A percentile compares a stretch with the other conserved stretches of the same genome.
Evolutionary conservation across 2,329 filamentous ascomycete genomes (phyloP).

Genomic region (Tolypocladium sp.): DNA sequence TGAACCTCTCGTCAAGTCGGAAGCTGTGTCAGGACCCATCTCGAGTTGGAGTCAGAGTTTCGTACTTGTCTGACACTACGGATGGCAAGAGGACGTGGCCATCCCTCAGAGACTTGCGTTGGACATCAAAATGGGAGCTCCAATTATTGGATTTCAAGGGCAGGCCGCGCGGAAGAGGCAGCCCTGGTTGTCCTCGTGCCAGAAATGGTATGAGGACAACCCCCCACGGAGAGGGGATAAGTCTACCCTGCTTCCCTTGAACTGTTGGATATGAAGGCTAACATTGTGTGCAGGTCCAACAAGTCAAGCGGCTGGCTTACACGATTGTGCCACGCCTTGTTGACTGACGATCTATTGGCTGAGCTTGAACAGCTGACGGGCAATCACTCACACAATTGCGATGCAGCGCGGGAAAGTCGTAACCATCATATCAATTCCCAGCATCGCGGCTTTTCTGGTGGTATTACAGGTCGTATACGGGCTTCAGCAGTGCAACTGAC

Average conservation of each 20-base stretch:
- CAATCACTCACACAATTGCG: not conserved
- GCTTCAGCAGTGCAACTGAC: not conserved
- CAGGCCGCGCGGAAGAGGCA: conserved; percentile 26
- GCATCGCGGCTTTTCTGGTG: too few relatives aligned
- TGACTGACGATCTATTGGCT: too few relatives aligned
- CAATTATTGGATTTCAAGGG: conserved; percentile 19
- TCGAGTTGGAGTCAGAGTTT: conserved; percentile 89
- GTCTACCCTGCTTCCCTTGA: conserved; percentile 19
- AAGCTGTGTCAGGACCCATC: conserved; percentile 64
- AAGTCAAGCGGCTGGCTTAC: not conserved
- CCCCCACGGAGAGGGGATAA: conserved; percentile 41
- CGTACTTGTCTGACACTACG: conserved; percentile 63
- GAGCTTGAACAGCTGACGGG: not conserved
- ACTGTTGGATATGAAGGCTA: conserved; percentile 11
- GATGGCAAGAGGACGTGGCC: not conserved
- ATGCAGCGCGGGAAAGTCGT: not conserved
- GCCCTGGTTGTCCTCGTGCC: conserved; percentile 41
- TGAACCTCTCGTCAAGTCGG: conserved; percentile 1
- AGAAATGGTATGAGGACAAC: conserved; percentile 41
- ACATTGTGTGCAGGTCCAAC: conserved; percentile 13
- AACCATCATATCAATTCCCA: not conserved
- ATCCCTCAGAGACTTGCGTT: conserved; percentile 1
- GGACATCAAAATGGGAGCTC: conserved; percentile 2
- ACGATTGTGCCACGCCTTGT: not conserved
- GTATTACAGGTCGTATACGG: not conserved